phyloP scores from a whole-genome alignment of 2,329 filamentous ascomycete genomes.

The Pseudocercospora ulei region DNA sequence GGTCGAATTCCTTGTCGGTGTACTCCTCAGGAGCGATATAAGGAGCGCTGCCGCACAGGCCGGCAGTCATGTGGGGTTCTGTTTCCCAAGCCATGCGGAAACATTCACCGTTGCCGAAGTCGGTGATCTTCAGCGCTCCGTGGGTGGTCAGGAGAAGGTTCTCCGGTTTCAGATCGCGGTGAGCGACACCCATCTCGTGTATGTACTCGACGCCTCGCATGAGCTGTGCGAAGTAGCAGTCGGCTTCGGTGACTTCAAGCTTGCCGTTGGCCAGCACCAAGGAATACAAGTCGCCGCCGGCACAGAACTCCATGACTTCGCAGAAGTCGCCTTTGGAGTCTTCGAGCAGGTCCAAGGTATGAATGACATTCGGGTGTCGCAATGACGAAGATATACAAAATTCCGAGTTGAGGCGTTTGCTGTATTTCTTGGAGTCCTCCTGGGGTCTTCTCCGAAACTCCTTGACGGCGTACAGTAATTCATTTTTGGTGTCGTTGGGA shows the following conservation, averaged over 20 bases:
- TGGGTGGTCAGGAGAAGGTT: conserved; percentile 89
- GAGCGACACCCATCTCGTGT: conserved; percentile 97
- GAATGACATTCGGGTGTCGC: conserved; percentile 94
- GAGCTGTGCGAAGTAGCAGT: conserved; percentile 98
- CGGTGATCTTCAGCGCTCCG: conserved; percentile 90
- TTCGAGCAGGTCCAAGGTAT: conserved; percentile 88
- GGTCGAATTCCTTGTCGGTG: conserved; percentile 88
- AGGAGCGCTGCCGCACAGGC: conserved; percentile 88
- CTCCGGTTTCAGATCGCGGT: conserved; percentile 92
- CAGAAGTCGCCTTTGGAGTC: conserved; percentile 96
- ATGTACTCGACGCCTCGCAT: conserved; percentile 99
- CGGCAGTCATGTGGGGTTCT: conserved; percentile 95
- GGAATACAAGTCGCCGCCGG: conserved; percentile 90
- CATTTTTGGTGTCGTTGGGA: conserved; percentile 62
- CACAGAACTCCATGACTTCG: conserved; percentile 99
- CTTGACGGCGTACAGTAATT: conserved; percentile 94
- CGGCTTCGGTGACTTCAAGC: conserved; percentile 82
- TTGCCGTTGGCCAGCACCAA: conserved; percentile 84
- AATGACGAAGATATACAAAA: conserved; percentile 98
- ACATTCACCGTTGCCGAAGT: conserved; percentile 97
- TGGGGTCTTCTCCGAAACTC: conserved; percentile 91
- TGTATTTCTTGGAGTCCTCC: conserved; percentile 94
- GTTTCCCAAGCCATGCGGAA: conserved; percentile 99
- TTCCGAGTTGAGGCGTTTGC: conserved; percentile 90
- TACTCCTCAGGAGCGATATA: conserved; percentile 98